Base-by-base conservation (phyloP, 2,329 filamentous ascomycete genomes). In the Myotisia sp. region DNA sequence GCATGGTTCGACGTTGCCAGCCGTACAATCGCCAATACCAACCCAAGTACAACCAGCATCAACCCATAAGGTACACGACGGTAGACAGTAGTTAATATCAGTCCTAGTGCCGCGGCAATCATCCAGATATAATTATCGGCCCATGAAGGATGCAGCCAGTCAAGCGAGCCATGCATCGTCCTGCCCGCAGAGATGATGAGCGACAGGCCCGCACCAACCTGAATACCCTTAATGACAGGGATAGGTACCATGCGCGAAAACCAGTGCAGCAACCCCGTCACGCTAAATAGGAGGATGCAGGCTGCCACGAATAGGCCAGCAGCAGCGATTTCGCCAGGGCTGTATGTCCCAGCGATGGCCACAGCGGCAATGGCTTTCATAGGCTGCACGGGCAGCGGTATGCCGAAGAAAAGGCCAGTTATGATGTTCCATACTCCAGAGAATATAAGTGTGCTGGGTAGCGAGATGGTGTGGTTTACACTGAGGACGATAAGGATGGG, bases 141-240 rank as follows among this genome's bases (percentile, higher is more conserved):
- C 56, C 70, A 73, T 27, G 64, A 68, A 0, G 79, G 74, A 3
- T 59, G 52, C 1, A 65, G 59, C 83, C 84, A 92, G 8, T 65
- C 62, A 3, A 93, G 64, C 2, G 74, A 73, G 12, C 68, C 63
- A 8, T 90, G 65, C 38, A 92, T 67, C 29, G 64, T 70, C 0
- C 67, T 64, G 3, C 82, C 84, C 5, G 84, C 82, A 8, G 81
- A 79, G 37, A 92, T 68, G 35, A 85, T 71, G 10, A 95, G 68
- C 10, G 79, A 84, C 30, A 95, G 64, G 1, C 87, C 87, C 3
- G 87, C 87, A 23, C 87, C 87, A 30, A 94, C 74, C 58, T 95
- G 90, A 44, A 95, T 94, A 19, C 87, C 87, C 53, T 92, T 93
- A 34, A 95, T 77, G 0, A 95, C 79, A 0, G 86, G 82, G 9